Percentiles rank a stretch among this genome's conserved stretches.
phyloP scores from a whole-genome alignment of 345 rosid species.

The Camelina hispida region DNA sequence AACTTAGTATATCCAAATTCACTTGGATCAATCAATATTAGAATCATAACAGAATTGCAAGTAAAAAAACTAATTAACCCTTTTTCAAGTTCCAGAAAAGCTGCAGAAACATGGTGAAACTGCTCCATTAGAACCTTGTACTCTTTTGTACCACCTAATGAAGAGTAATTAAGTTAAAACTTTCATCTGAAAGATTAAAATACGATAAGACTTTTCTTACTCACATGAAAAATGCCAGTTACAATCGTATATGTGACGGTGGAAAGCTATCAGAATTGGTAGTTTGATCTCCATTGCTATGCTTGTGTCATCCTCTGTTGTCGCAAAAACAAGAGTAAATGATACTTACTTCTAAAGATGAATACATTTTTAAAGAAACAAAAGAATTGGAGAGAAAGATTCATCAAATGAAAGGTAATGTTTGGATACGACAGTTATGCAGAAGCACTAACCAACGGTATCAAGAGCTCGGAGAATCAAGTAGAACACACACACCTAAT shows the following conservation, averaged over 20 bases:
- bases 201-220: constrained; percentile 27
- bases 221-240: constrained; percentile 88
- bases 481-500: constrained; percentile 83
- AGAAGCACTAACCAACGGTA: constrained; percentile 80
- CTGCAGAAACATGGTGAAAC: constrained; percentile 77
- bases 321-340: constrained; percentile 22
- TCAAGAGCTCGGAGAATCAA: constrained; percentile 94
- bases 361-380: not conserved
- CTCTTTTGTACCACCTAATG: constrained; percentile 76
- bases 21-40: not conserved
- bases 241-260: constrained; percentile 65
- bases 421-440: not conserved
- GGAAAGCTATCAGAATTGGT: constrained; percentile 76
- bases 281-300: constrained; percentile 75
- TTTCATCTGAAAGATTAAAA: not conserved
- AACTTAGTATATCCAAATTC: not conserved
- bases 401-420: constrained; percentile 3
- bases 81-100: constrained; percentile 73
- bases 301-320: constrained; percentile 96
- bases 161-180: not conserved
- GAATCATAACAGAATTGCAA: not conserved
- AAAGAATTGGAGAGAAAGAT: not conserved
- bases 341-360: not conserved
- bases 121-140: constrained; percentile 86
- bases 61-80: constrained; percentile 48